These are phyloP conservation scores for Avena insularis DNA, from an alignment of 176 grass and related monocot species.

Conservation along the genomic window DNA sequence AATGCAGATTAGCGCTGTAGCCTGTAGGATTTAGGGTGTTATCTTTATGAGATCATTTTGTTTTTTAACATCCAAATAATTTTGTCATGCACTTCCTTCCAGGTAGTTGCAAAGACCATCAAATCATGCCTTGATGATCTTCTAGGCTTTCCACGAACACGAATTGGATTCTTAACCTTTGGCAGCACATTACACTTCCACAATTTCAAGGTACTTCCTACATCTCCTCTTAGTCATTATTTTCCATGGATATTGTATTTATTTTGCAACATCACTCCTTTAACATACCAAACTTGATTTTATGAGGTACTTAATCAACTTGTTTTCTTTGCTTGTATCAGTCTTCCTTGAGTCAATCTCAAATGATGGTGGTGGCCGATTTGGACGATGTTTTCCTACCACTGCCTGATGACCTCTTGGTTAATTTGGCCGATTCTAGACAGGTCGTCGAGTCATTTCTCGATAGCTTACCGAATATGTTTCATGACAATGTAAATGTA, in stretches of 20 bases:
- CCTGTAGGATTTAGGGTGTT: neutral
- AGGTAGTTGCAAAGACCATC: conserved; percentile 90
- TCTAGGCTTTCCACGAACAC: conserved; percentile 79
- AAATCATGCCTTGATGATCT: conserved; percentile 90
- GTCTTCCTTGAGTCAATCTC: conserved; percentile 92
- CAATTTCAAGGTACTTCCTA: conserved; percentile 80
- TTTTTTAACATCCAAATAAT: conserved; percentile 8
- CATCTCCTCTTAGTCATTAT: neutral
- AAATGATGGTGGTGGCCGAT: conserved; percentile 96
- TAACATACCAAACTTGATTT: conserved; percentile 13
- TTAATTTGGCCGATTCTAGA: conserved; percentile 90
- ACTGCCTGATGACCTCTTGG: conserved; percentile 92
- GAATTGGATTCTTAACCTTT: conserved; percentile 93
- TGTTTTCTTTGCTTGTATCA: conserved; percentile 47
- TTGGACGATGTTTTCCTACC: conserved; percentile 91
- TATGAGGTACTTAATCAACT: conserved; percentile 10
- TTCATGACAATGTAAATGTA: conserved; percentile 84
- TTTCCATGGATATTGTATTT: conserved; percentile 8
- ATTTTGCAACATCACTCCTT: neutral
- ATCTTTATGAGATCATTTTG: neutral
- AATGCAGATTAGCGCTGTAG: too few relatives aligned
- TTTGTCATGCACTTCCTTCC: conserved; percentile 33
- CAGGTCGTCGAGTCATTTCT: conserved; percentile 86
- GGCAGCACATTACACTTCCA: conserved; percentile 95
- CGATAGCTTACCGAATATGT: conserved; percentile 94